A percentile compares a stretch with the other conserved stretches of the same genome.
phyloP scores from a whole-genome alignment of 192 early-diverging fungal genomes.

The Coemansia sp. region DNA sequence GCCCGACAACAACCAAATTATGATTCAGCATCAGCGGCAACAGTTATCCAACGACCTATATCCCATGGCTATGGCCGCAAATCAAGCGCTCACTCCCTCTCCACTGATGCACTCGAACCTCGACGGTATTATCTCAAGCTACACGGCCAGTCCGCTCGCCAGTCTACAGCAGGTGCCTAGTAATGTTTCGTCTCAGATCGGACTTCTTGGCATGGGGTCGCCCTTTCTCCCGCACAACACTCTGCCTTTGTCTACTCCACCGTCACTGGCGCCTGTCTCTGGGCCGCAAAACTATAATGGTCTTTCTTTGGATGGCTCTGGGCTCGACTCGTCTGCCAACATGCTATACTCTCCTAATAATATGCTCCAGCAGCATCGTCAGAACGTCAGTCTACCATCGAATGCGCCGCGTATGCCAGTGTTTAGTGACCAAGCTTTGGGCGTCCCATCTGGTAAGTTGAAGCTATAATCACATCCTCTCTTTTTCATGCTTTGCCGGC shows the following conservation, averaged over 20 bases:
- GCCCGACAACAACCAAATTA: not conserved
- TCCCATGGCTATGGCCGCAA: not conserved
- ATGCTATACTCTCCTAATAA: not conserved
- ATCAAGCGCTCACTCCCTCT: not conserved
- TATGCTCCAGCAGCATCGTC: slow-evolving; percentile 2
- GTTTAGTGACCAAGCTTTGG: slow-evolving; percentile 17
- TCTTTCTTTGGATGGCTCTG: slow-evolving; percentile 9
- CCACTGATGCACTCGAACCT: not conserved
- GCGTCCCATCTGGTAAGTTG: slow-evolving; percentile 34
- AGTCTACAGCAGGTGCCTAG: not conserved
- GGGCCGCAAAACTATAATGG: slow-evolving; percentile 11
- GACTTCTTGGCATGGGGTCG: not conserved
- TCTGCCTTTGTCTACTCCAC: not conserved
- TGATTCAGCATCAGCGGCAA: not conserved
- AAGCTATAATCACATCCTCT: not conserved
- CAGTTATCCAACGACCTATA: not conserved
- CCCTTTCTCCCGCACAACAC: not conserved
- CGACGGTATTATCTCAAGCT: not conserved
- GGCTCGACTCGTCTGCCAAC: slow-evolving; percentile 3
- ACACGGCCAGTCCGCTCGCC: not conserved
- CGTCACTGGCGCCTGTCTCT: not conserved
- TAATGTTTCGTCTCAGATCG: not conserved
- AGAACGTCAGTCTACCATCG: slow-evolving; percentile 10
- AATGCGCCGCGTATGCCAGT: slow-evolving; percentile 15
- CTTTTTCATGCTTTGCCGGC: not conserved